Conservation (phyloP, 2,329 filamentous ascomycete genomes). For the Exophiala sideris region DNA sequence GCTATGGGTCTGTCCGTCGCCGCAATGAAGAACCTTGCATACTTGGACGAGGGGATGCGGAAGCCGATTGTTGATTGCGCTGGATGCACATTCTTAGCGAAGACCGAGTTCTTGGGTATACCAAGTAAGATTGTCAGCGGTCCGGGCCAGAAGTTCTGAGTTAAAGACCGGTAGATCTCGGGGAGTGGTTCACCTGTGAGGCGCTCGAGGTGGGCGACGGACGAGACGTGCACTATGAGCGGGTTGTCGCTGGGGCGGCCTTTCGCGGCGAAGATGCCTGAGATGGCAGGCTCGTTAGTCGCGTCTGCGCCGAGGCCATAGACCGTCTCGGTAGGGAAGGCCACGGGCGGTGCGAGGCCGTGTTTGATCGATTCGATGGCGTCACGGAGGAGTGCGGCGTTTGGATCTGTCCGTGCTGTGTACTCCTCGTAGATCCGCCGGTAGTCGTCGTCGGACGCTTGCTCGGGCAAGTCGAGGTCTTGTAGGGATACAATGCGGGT, state of each 20-base stretch:
- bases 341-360: conserved; percentile 60
- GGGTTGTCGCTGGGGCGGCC: conserved; percentile 90
- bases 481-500: conserved; percentile 23
- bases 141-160: conserved; percentile 87
- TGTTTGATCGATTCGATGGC: conserved; percentile 25
- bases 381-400: conserved; percentile 18
- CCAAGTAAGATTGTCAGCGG: conserved; percentile 87
- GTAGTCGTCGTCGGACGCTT: conserved; percentile 23
- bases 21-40: conserved; percentile 85
- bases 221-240: conserved; percentile 77
- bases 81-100: conserved; percentile 91
- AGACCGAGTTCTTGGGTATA: conserved; percentile 61
- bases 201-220: conserved; percentile 24
- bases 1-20: conserved; percentile 75
- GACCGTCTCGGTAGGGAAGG: conserved; percentile 95
- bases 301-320: conserved; percentile 97
- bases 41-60: conserved; percentile 78
- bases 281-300: conserved; percentile 76
- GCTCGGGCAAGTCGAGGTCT: conserved; percentile 22
- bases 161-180: conserved; percentile 70
- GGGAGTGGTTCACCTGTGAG: conserved; percentile 52
- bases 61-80: conserved; percentile 80
- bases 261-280: conserved; percentile 90
- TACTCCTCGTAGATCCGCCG: conserved; percentile 21
- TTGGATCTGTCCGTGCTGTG: conserved; percentile 1